Evolutionary conservation across 2,329 filamentous ascomycete species (phyloP).

Genomic region (Beauveria medogensis): DNA sequence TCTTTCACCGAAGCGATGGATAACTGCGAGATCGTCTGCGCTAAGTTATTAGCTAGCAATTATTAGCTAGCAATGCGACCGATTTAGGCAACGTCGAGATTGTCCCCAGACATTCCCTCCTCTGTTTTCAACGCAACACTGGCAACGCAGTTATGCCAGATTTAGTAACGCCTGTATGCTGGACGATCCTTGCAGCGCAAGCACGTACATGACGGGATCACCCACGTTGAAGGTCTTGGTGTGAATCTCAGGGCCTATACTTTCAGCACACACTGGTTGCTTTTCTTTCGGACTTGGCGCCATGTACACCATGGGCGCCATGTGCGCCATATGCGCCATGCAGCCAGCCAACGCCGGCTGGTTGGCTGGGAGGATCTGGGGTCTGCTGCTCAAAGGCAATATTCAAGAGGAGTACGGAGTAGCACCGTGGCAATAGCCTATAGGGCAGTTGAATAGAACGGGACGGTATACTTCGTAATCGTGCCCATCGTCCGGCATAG

Average conservation of each 20-base stretch:
- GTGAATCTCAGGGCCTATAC: background rate
- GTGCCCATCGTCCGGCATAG: background rate
- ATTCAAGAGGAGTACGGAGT: background rate
- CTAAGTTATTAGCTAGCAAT: background rate
- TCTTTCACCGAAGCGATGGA: background rate
- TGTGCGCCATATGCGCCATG: background rate
- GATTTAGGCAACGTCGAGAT: background rate
- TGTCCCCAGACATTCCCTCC: background rate
- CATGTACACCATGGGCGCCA: background rate
- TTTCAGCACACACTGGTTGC: background rate
- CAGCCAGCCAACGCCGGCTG: background rate
- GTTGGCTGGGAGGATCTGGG: background rate
- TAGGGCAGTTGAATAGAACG: background rate
- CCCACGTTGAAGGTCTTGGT: background rate
- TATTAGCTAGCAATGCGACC: background rate
- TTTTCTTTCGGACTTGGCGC: background rate
- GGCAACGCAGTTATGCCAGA: background rate
- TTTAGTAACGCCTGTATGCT: background rate
- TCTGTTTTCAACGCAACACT: background rate
- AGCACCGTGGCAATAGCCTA: background rate
- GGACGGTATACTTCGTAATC: background rate
- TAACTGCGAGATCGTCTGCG: slow-evolving; percentile 1
- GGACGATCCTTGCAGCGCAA: background rate
- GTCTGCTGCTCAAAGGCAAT: background rate
- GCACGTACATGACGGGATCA: background rate